A percentile compares a stretch with the other conserved stretches of the same genome.
These are phyloP conservation scores for Alternaria sp. DNA, from an alignment of 2,329 filamentous ascomycete genomes.

Conservation along the genomic window DNA sequence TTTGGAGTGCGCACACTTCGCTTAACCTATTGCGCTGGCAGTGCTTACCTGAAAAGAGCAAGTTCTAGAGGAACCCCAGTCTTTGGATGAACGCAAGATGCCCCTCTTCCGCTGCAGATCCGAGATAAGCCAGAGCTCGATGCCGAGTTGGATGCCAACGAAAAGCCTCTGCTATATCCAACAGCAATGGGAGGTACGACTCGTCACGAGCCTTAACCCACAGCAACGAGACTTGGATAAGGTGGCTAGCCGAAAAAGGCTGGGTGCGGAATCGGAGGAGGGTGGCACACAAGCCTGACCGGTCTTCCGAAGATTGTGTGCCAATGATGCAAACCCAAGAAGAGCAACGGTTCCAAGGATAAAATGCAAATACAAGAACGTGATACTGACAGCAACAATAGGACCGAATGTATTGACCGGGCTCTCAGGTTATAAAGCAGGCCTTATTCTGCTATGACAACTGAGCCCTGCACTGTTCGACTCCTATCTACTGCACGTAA, in stretches of 20 bases:
- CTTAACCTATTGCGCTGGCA: conserved; percentile 13
- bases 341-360: conserved; percentile 9
- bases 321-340: neutral
- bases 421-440: conserved; percentile 20
- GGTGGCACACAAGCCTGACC: neutral
- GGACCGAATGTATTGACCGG: conserved; percentile 21
- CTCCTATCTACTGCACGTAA: conserved; percentile 9
- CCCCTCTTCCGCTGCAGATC: neutral
- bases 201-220: neutral
- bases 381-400: conserved; percentile 18
- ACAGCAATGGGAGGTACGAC: neutral
- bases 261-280: neutral
- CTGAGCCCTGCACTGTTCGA: neutral
- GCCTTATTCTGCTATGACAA: conserved; percentile 6
- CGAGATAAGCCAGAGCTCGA: neutral
- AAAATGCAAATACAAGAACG: conserved; percentile 6
- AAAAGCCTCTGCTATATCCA: neutral
- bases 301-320: neutral
- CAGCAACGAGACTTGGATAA: neutral
- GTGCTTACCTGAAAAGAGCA: conserved; percentile 28
- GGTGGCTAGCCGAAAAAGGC: neutral
- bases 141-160: neutral
- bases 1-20: conserved; percentile 11
- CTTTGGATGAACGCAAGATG: conserved; percentile 1
- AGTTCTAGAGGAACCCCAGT: neutral